Base-by-base conservation (phyloP, 495 filamentous ascomycete species). In the Penicillium dipodomyicola region DNA sequence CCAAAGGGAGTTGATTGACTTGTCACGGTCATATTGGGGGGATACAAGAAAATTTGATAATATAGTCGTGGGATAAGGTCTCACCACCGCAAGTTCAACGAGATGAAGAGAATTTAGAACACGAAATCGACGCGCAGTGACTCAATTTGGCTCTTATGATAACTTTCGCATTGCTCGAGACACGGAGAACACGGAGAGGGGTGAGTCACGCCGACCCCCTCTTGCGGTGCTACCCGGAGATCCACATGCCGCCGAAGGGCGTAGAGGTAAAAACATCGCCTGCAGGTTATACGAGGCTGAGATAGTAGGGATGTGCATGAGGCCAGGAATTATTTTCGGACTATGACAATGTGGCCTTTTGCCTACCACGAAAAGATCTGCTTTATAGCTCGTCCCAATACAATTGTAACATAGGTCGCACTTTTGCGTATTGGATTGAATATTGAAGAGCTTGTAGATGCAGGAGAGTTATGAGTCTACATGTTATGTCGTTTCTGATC, bases 1-100 rank as follows among this genome's bases (percentile, higher is more conserved):
- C 86, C 87, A 54, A 87, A 87, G 15, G 69, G 70, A 10, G 71
- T 74, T 3, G 30, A 41, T 49, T 67, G 40, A 29, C 20, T 44
- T 12, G 35, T 53, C 15, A 49, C 7, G 10, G n/a, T n/a, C 48
- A 54, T 57, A n/a, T 52, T 27, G 35, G 35, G 2, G 2, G 11
- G 14, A 17, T 10, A 7, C 35, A 17, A 39, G 35, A 39, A 37
- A 37, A 1, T 15, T 37, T 37, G 33, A 1, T 32, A 35, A 43
- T 29, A 43, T 29, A 35, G 7, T 29, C 29, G 15, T 35, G 12
- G 8, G 5, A 22, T 43, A n/a, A 22, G 40, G 35, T 35, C 10
- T 8, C 23, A 40, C 17, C 33, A 17, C 19, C 17, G 7, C 52
- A 35, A 35, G 11, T 27, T 33, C 29, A 25, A 15, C 41, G 20